A percentile compares a stretch with the other conserved stretches of the same genome.
phyloP scores from a whole-genome alignment of 768 basidiomycete genomes.

The Mycena haematopus region DNA sequence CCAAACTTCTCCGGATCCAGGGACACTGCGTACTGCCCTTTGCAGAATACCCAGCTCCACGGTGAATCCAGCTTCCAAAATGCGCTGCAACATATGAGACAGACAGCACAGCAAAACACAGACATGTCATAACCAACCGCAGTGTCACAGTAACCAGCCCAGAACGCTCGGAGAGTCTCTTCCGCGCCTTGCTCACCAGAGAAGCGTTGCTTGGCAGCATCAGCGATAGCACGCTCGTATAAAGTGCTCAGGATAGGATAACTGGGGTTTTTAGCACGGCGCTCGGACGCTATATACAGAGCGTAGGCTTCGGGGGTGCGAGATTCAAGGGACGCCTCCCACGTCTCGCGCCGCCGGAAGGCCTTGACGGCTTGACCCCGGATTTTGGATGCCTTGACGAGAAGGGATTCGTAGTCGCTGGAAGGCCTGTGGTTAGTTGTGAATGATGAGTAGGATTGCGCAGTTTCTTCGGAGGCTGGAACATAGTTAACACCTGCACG shows the following conservation, averaged over 20 bases:
- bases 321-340: conserved; percentile 60
- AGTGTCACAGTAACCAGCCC: conserved; percentile 76
- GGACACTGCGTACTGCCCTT: conserved; percentile 75
- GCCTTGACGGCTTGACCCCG: conserved; percentile 65
- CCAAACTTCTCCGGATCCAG: conserved; percentile 80
- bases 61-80: conserved; percentile 49
- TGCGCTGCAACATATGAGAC: conserved; percentile 45
- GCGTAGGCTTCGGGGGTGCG: conserved; percentile 66
- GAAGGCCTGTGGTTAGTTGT: conserved; percentile 79
- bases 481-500: conserved; percentile 3
- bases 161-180: conserved; percentile 65
- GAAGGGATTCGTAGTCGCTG: conserved; percentile 75
- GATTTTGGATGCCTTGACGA: conserved; percentile 80
- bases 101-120: not conserved
- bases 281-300: conserved; percentile 68
- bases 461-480: conserved; percentile 80
- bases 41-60: conserved; percentile 50
- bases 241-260: conserved; percentile 59
- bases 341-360: conserved; percentile 66
- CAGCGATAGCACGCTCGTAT: conserved; percentile 79
- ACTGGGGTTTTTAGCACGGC: conserved; percentile 65
- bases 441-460: conserved; percentile 87
- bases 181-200: conserved; percentile 62
- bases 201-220: conserved; percentile 68
- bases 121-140: conserved; percentile 58